These are phyloP conservation scores for Penicillium subrubescens DNA, from an alignment of 495 filamentous ascomycete species.

Conservation along the genomic window DNA sequence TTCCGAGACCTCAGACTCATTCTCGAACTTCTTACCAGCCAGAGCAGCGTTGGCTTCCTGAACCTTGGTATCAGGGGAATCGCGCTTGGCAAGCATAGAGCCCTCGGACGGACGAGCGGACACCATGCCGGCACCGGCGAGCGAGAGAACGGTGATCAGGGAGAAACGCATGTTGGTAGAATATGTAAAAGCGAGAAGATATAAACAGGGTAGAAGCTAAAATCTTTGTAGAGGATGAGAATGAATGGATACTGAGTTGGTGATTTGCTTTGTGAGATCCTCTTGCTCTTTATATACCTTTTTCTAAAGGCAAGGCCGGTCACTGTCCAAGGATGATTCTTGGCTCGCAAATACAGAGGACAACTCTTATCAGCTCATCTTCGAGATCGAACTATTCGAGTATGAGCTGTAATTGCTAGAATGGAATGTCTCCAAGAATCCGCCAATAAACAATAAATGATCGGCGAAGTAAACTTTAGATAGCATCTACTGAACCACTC, in stretches of 20 bases:
- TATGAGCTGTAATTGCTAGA: background rate
- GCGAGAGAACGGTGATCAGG: constrained; percentile 29
- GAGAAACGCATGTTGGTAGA: constrained; percentile 36
- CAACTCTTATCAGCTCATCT: background rate
- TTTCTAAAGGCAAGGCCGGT: background rate
- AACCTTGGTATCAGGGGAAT: constrained; percentile 15
- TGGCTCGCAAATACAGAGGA: background rate
- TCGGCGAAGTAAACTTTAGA: constrained; percentile 21
- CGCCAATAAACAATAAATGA: background rate
- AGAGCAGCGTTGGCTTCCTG: constrained; percentile 17
- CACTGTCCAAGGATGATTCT: background rate
- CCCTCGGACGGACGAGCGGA: constrained; percentile 18
- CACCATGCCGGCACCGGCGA: constrained; percentile 25
- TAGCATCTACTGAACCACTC: constrained; percentile 7
- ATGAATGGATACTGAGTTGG: background rate
- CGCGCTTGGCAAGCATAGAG: constrained; percentile 12
- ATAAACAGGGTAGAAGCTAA: constrained; percentile 4
- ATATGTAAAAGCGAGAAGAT: background rate
- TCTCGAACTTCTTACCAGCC: constrained; percentile 12
- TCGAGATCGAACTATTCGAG: background rate
- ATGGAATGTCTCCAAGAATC: background rate
- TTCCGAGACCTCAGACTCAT: constrained; percentile 18
- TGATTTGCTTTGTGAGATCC: constrained; percentile 2
- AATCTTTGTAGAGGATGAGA: constrained; percentile 3
- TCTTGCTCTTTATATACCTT: constrained; percentile 23